Base-by-base conservation (phyloP, 257 asterid genomes). In the Solanum piurae region DNA sequence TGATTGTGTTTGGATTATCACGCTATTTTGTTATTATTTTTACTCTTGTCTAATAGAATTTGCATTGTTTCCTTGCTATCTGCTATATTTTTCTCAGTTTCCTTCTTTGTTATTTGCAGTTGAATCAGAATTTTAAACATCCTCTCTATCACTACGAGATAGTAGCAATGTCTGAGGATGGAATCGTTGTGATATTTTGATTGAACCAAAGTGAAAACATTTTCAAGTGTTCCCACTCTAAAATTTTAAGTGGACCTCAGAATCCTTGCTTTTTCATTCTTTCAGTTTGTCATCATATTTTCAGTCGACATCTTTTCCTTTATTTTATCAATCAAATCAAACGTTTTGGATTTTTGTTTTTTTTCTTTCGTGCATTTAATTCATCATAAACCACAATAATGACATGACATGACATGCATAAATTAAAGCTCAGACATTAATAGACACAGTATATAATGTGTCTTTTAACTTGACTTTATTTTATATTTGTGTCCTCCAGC, bases 31-130 rank as follows among this genome's bases (percentile, higher is more conserved):
- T 55, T 55, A 1, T 55, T 55, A 1, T 55, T 55, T 18, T 55
- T 55, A 6, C n/a, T 55, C n/a, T 55, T 10, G 0, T 52, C 2
- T 55, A 6, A 0, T 55, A 18, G 10, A 55, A 10, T 55, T 55
- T 6, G n/a, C n/a, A 55, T 6, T 55, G n/a, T 18, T 55, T 55
- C 1, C 2, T 0, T 0, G n/a, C 10, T 18, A 55, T 0, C 10
- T 16, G 1, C n/a, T 55, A 55, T 55, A 55, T 55, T 16, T 52
- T 52, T 16, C 23, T 16, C 60, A 16, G 8, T 16, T 23, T 14
- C 21, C 23, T 16, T 49, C 6, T 46, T 44, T 49, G 8, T 16
- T 49, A 49, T 23, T 49, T 46, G 60, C 60, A 16, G 0, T 49
- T 2, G 60, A 49, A 16, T 49, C 1, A 14, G 1, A 14, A 0